Base-by-base conservation (phyloP, 2,329 filamentous ascomycete species). In the Zalaria obscura region DNA sequence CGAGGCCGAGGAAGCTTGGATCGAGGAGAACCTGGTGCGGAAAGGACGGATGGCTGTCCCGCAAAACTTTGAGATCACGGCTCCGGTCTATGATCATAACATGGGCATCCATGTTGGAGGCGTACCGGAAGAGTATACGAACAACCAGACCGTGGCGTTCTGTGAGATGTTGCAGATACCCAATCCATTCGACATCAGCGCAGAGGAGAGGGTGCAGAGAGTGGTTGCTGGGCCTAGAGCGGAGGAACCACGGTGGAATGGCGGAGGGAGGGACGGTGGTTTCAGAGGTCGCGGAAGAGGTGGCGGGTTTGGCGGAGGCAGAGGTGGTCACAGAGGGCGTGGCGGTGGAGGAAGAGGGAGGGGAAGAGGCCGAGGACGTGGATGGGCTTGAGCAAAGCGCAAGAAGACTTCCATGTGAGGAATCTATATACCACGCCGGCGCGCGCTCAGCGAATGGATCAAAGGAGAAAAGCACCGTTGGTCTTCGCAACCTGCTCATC, bases 111-210 rank as follows among this genome's bases (percentile, higher is more conserved):
- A 65, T 25, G 73, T 76, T 0, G 53, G 67, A 0, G 67, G 78
- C n/a, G 73, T 78, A 57, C 85, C 87, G 1, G 65, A 69, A 1
- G 88, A 95, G 61, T 89, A 89, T 57, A 85, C 77, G 3, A 96
- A 91, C 55, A 80, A 82, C 8, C 89, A 96, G 63, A 96, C 87
- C 5, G 68, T 66, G n/a, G 62, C 68, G 3, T 96, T 89, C 56
- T 98, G 91, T 60, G 67, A 78, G 42, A 62, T 96, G 42, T 53
- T 96, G 1, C 78, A 73, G 5, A 78, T 98, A 29, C 65, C 74
- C 4, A 93, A 96, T 57, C 69, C 78, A 6, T 93, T 80, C 67
- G 70, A 82, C 51, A 74, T 81, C 2, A 76, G 65, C n/a, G 73
- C 80, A 2, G 78, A 86, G 52, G 83, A 93, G 57, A 72, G 78